A percentile compares a stretch with the other conserved stretches of the same genome.
Evolutionary conservation across 257 asterid genomes (phyloP).

Genomic region (Haberlea rhodopensis): DNA sequence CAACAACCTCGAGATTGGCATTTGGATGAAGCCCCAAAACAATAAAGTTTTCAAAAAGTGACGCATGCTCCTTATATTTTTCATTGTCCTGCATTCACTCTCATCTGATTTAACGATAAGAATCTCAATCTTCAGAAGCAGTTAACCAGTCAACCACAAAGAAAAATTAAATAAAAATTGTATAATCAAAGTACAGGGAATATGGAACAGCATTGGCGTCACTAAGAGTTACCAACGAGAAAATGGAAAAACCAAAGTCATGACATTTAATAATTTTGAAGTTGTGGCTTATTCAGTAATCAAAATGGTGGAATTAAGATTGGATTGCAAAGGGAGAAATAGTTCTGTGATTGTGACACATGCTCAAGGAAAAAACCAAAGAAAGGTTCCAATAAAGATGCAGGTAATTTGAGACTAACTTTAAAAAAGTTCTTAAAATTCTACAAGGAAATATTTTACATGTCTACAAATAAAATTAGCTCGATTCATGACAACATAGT

Average conservation of each 20-base stretch:
- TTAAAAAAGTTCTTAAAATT: not conserved
- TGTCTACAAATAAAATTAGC: conserved; percentile 7
- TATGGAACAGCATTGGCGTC: not conserved
- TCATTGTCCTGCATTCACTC: conserved; percentile 65
- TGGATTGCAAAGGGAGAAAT: too few relatives aligned
- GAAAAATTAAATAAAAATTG: too few relatives aligned
- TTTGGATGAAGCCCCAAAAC: conserved; percentile 87
- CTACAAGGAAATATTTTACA: not conserved
- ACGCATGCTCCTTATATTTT: conserved; percentile 68
- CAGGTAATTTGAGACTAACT: conserved; percentile 10
- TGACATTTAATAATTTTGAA: not conserved
- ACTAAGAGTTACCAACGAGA: conserved; percentile 13
- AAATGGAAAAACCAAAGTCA: conserved; percentile 4
- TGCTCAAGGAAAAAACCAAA: conserved; percentile 11
- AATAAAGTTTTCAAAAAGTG: conserved; percentile 84
- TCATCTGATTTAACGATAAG: conserved; percentile 27
- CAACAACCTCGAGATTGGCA: conserved; percentile 74
- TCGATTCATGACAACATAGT: not conserved
- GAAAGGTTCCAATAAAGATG: conserved; percentile 14
- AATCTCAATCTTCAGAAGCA: conserved; percentile 20
- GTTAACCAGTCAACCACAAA: conserved; percentile 17
- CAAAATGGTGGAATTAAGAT: too few relatives aligned
- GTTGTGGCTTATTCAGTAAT: too few relatives aligned
- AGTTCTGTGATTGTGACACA: conserved; percentile 1
- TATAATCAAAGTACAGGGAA: conserved; percentile 1